Evolutionary conservation across 2,329 filamentous ascomycete genomes (phyloP), one percentile per base, ranked within the genome.

Genomic region (Neospermospora avenae): DNA sequence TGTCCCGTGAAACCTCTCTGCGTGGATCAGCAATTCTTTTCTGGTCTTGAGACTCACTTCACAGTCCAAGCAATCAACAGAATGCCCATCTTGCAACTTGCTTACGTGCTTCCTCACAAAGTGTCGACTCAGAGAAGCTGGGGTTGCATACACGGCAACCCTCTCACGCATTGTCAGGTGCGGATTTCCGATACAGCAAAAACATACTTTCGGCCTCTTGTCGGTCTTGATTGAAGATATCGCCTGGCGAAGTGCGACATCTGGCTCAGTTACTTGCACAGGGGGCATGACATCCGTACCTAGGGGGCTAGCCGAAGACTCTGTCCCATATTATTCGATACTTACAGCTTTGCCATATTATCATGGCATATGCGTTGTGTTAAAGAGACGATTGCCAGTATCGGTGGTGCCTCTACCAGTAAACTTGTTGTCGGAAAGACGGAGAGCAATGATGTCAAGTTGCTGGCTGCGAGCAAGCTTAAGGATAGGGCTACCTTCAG

Each of bases 341-440:
- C 48, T 53, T 58, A 37, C 22, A 54, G 37, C 48, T 53, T 6
- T 45, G 14, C n/a, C 4, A 46, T 42, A 54, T n/a, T 24, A 20
- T 73, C 63, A 77, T 48, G 67, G 65, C 52, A 82, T 61, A 64
- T 80, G 71, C 3, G 77, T 81, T 0, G 81, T 86, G 67, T 85
- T 85, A 69, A 85, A 86, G 2, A 86, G 72, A 4, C 82, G 77
- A 63, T 86, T 80, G 0, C 83, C 83, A 0, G 83, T 87, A 67
- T 88, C 84, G 0, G 80, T 85, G 0, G 49, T 68, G 0, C 80
- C 78, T 0, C 61, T 76, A 0, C 83, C 83, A 0, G 73, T 81
- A 69, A 78, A 87, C 65, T 80, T 80, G 54, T 84, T 87, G 0
- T 80, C 71, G 0, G 84, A 88, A 1, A 81, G 20, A 0, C 83